Base-by-base conservation (phyloP, 1,139 yeast genomes). In the Pichia sp. region DNA sequence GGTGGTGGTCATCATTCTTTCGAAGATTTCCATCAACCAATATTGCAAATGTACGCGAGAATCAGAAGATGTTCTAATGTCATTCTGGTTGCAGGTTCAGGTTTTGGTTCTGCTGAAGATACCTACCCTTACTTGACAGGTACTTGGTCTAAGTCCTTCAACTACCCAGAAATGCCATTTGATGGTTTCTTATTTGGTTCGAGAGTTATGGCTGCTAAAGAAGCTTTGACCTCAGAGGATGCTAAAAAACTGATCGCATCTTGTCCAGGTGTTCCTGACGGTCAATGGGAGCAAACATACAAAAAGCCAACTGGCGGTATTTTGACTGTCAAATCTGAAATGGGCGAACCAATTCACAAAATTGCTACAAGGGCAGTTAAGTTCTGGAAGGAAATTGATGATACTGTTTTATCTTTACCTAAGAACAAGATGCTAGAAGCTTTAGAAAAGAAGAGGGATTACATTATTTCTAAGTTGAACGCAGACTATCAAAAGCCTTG, bases 1-100 rank as follows among this genome's bases (percentile, higher is more conserved):
- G 99, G 97, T 75, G 99, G 99, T 80, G 99, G 99, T 67, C 99
- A 93, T 71, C 99, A 93, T 73, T 91, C 98, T 53, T 93, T 84
- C 68, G 99, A 93, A 78, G 99, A 93, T 74, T 90, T 91, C 95
- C 99, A 93, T 71, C 93, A 91, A 67, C 99, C 99, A 63, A 81
- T 93, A 63, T 75, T 93, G 67, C 96, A 89, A 71, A 93, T 91
- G 93, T 93, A 93, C 74, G 78, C 96, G 62, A 87, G 87, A 76
- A 87, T 93, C 66, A 87, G 99, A 81, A 87, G 90, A 73, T 86
- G 91, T 66, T 68, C 88, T 47, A 93, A 93, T 75, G 88, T 93
- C 63, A 78, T 91, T 55, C 79, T 93, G 65, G 82, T 93, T 65
- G 98, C 96, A 53, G 99, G 99, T 70, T 91, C 98, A 44, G 99